A percentile compares a stretch with the other conserved stretches of the same genome.
Conservation (phyloP, 176 grass and related monocot species). For the Musa schizocarpa region DNA sequence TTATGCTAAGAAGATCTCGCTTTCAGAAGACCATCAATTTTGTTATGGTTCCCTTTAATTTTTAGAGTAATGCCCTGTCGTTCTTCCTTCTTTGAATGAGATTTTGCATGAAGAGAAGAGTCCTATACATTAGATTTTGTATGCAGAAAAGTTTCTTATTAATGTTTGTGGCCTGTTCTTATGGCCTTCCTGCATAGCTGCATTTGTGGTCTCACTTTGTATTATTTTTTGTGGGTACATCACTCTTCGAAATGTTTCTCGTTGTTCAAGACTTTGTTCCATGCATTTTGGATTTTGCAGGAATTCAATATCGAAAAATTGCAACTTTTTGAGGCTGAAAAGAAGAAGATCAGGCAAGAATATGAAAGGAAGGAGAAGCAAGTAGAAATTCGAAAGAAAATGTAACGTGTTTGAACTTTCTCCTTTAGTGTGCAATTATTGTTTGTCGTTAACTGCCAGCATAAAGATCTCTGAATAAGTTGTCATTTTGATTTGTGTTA, state of each 20-base stretch:
- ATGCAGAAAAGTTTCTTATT: background rate
- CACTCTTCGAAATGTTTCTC: background rate
- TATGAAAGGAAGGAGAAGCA: slow-evolving; percentile 21
- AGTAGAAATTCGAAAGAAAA: slow-evolving; percentile 15
- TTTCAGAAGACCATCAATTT: too few relatives aligned
- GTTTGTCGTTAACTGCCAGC: background rate
- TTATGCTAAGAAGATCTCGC: too few relatives aligned
- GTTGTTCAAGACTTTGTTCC: background rate
- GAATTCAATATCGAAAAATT: slow-evolving; percentile 19
- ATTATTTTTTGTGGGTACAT: background rate
- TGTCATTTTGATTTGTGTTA: background rate
- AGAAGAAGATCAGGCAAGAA: slow-evolving; percentile 18
- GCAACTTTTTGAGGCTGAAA: slow-evolving; percentile 20
- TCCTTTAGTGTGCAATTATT: background rate
- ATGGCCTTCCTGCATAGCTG: background rate
- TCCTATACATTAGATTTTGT: too few relatives aligned
- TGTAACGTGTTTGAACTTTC: background rate
- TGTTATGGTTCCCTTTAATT: too few relatives aligned
- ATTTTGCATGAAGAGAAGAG: background rate
- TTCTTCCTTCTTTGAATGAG: background rate
- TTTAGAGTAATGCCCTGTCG: background rate
- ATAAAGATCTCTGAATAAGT: too few relatives aligned
- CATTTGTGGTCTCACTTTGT: background rate
- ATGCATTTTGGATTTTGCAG: background rate
- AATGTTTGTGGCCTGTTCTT: background rate